phyloP scores from a whole-genome alignment of 2,329 filamentous ascomycete genomes.

The Pseudocercospora macadamiae region DNA sequence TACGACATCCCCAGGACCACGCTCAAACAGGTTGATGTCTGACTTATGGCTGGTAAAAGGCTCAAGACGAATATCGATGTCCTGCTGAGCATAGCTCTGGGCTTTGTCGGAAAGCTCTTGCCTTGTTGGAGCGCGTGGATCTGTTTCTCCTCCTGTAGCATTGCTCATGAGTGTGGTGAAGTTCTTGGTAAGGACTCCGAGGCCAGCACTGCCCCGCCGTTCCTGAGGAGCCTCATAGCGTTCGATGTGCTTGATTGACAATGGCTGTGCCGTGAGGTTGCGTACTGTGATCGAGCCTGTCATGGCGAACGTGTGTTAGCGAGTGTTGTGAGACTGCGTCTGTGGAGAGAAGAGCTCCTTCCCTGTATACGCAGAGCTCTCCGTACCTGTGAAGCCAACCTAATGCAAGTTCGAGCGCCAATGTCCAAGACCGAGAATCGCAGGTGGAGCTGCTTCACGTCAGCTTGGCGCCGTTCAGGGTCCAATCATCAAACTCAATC shows the following conservation, averaged over 20 bases:
- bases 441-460: neutral
- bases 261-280: constrained; percentile 74
- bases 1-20: constrained; percentile 64
- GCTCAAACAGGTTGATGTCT: constrained; percentile 62
- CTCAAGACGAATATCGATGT: constrained; percentile 65
- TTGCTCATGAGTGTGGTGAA: constrained; percentile 39
- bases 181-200: constrained; percentile 38
- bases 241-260: constrained; percentile 74
- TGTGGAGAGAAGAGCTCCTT: neutral
- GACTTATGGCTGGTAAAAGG: constrained; percentile 70
- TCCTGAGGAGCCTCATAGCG: constrained; percentile 65
- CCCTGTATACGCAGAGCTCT: neutral
- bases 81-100: constrained; percentile 62
- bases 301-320: constrained; percentile 26
- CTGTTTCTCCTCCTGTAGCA: constrained; percentile 26
- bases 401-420: neutral
- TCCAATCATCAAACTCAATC: constrained; percentile 1
- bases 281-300: constrained; percentile 66
- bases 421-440: neutral
- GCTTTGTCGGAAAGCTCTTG: constrained; percentile 57
- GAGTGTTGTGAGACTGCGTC: neutral
- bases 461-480: constrained; percentile 5
- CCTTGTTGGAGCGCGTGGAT: constrained; percentile 43
- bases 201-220: constrained; percentile 36
- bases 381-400: constrained; percentile 3